Evolutionary conservation across 331 rosid species (phyloP).

Genomic region (Erythrophleum ivorense): DNA sequence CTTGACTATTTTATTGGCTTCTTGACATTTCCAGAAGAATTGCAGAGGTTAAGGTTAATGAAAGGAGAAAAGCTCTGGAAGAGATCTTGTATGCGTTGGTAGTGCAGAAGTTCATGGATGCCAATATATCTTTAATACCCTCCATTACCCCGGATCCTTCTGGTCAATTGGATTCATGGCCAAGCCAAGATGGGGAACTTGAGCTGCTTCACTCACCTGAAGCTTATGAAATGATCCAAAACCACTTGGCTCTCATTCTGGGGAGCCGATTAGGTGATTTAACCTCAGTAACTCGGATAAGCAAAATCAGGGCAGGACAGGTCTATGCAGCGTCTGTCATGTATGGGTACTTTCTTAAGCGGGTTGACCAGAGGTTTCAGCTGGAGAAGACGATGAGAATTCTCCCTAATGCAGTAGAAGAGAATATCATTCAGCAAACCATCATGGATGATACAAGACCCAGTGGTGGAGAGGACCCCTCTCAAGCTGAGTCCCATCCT

Average conservation of each 20-base stretch:
- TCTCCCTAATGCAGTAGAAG: conserved; percentile 63
- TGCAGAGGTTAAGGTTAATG: conserved; percentile 86
- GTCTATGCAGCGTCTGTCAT: conserved; percentile 94
- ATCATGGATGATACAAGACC: conserved; percentile 46
- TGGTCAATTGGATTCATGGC: conserved; percentile 71
- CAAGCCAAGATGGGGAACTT: conserved; percentile 63
- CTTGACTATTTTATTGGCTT: conserved; percentile 29
- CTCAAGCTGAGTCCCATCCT: conserved; percentile 61
- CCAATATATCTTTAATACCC: conserved; percentile 74
- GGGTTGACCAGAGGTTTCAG: conserved; percentile 96
- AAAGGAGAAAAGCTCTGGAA: conserved; percentile 75
- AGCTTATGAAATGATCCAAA: conserved; percentile 93
- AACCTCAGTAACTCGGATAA: conserved; percentile 68
- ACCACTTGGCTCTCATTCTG: conserved; percentile 77
- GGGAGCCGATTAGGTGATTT: conserved; percentile 70
- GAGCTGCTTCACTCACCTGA: conserved; percentile 79
- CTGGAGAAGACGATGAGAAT: conserved; percentile 94
- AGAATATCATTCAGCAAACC: conserved; percentile 44
- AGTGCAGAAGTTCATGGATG: conserved; percentile 96
- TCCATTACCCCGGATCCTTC: conserved; percentile 62
- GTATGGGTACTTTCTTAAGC: conserved; percentile 96
- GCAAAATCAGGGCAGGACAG: conserved; percentile 90
- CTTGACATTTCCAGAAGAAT: conserved; percentile 69
- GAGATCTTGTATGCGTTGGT: conserved; percentile 87
- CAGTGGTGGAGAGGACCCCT: conserved; percentile 38